phyloP scores from a whole-genome alignment of 2,329 filamentous ascomycete species.

The Ophiostoma sp. region DNA sequence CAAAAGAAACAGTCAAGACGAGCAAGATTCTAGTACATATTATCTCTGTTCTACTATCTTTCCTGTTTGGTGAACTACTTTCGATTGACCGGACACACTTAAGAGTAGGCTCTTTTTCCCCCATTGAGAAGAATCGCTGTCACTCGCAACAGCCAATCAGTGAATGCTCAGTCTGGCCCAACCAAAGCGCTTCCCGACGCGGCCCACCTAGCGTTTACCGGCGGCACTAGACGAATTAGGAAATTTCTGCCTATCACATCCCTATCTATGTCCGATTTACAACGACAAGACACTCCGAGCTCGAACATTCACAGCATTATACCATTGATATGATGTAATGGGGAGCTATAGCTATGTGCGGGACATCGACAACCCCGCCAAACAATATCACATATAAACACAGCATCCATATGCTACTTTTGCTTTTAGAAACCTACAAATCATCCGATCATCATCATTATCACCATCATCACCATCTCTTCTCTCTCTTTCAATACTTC shows the following conservation, averaged over 20 bases:
- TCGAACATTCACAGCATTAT: not conserved
- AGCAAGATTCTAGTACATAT: not conserved
- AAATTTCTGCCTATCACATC: slow-evolving; percentile 2
- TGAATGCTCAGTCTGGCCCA: not conserved
- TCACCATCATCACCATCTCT: not conserved
- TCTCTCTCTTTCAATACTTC: not conserved
- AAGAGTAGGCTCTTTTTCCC: slow-evolving; percentile 2
- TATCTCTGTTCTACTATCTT: not conserved
- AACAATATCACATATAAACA: slow-evolving; percentile 11
- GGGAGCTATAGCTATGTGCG: not conserved
- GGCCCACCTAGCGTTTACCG: slow-evolving; percentile 5
- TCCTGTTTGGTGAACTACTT: not conserved
- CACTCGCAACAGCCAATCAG: not conserved
- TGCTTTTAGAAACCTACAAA: not conserved
- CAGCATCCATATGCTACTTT: not conserved
- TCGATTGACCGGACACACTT: not conserved
- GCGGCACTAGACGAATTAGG: slow-evolving; percentile 13
- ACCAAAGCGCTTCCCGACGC: not conserved
- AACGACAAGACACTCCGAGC: not conserved
- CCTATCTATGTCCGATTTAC: slow-evolving; percentile 9
- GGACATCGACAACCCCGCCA: not conserved
- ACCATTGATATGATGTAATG: slow-evolving; percentile 7
- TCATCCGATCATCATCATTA: not conserved
- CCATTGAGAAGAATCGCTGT: not conserved
- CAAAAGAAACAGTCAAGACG: not conserved